phyloP scores from a whole-genome alignment of 208 protist genomes.

The Crithidia acanthocephali region DNA sequence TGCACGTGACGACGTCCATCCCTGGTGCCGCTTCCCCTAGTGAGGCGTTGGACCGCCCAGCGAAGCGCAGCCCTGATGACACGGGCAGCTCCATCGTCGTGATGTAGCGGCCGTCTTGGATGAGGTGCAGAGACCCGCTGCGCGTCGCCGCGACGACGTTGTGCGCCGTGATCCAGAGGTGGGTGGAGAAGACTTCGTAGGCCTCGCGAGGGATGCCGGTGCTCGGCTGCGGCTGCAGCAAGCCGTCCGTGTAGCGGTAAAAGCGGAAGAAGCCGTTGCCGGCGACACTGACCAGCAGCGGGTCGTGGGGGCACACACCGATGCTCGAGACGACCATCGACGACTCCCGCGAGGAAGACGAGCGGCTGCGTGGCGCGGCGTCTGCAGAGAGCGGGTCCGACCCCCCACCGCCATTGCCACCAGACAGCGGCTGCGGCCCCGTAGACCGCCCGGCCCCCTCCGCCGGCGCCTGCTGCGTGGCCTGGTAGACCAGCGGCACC shows the following conservation, averaged over 20 bases:
- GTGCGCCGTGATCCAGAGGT: conserved; percentile 88
- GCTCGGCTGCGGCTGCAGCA: conserved; percentile 73
- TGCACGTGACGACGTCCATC: conserved; percentile 39
- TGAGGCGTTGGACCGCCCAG: neutral
- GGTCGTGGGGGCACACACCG: conserved; percentile 88
- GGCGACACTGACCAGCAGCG: conserved; percentile 87
- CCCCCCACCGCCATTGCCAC: too few species aligned
- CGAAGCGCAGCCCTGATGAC: neutral
- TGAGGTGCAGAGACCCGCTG: conserved; percentile 80
- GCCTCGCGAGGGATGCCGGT: conserved; percentile 58
- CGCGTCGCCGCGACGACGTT: conserved; percentile 90
- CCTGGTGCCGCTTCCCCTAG: neutral
- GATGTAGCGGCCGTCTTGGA: conserved; percentile 75
- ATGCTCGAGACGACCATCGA: conserved; percentile 64
- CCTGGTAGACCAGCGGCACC: conserved; percentile 24
- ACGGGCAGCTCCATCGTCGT: conserved; percentile 41
- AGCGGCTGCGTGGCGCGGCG: neutral
- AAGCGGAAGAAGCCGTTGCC: conserved; percentile 93
- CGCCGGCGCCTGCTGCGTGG: conserved; percentile 1
- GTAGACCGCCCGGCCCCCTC: neutral
- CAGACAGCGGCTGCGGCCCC: too few species aligned
- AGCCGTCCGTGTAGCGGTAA: conserved; percentile 90
- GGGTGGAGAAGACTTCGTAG: conserved; percentile 86
- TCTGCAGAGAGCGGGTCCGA: neutral
- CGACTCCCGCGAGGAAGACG: neutral